These are phyloP conservation scores for Apiotrichum domesticum DNA, from an alignment of 1,284 basidiomycete species.

Conservation along the genomic window DNA sequence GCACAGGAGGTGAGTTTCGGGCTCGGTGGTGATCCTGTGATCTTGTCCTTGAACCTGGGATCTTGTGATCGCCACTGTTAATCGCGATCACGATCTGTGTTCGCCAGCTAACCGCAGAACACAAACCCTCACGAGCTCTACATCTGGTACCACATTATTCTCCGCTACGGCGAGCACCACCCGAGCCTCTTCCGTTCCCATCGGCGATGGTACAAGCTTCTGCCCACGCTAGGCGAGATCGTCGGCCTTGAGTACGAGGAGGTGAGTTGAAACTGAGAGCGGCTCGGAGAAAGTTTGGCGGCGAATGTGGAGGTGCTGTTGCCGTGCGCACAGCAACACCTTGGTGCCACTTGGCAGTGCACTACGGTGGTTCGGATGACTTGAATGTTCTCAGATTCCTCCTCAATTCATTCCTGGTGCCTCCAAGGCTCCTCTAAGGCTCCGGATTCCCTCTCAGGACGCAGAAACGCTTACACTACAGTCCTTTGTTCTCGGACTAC, in stretches of 20 bases:
- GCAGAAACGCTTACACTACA: slow-evolving; percentile 3
- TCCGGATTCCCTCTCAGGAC: no score
- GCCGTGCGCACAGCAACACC: no score
- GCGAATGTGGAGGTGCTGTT: background rate
- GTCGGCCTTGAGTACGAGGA: slow-evolving; percentile 44
- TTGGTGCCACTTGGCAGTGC: no score
- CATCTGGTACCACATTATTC: slow-evolving; percentile 70
- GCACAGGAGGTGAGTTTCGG: slow-evolving; percentile 56
- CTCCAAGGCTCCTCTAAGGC: no score
- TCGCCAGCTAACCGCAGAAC: slow-evolving; percentile 50
- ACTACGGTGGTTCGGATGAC: no score
- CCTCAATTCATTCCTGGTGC: no score
- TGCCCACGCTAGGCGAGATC: slow-evolving; percentile 65
- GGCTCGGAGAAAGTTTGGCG: background rate
- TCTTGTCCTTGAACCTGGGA: no score
- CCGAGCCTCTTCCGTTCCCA: slow-evolving; percentile 66
- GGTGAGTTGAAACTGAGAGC: slow-evolving; percentile 20
- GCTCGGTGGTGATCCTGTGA: background rate
- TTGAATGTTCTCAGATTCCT: no score
- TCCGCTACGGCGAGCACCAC: slow-evolving; percentile 66
- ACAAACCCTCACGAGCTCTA: slow-evolving; percentile 83
- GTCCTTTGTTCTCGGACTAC: slow-evolving; percentile 38
- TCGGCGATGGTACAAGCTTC: slow-evolving; percentile 72
- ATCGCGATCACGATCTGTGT: no score
- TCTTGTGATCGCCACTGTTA: no score